Base-by-base conservation (phyloP, 176 grass and related monocot species). In the Calamus simplicifolius region DNA sequence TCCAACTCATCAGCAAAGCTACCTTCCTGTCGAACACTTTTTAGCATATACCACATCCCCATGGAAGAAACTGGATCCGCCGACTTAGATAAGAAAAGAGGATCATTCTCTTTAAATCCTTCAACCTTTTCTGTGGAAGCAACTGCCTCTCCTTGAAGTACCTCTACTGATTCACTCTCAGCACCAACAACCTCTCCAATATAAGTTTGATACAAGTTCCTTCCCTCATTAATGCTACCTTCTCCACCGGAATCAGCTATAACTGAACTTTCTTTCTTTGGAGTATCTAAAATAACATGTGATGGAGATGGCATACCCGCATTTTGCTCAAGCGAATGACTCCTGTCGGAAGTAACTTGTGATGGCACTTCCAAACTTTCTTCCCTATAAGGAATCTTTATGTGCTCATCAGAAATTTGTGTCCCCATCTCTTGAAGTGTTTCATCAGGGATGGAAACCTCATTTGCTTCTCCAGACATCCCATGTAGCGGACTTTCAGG, bases 1-100 rank as follows among this genome's bases (percentile, higher is more conserved):
- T 91, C 93, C 30, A 80, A 62, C 69, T 19, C 71, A 68, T 73
- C 63, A 58, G 56, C 55, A 62, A 63, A 50, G 13, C 50, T 61
- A 54, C 18, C 28, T 54, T 63, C 63, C 5, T 59, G 18, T 8
- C 60, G 6, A 55, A 12, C 59, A 26, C 43, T 50, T 3, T 13
- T 54, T 25, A 27, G 27, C n/a, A 55, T 48, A 73, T 58, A n/a
- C 17, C 18, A 63, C 12, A 25, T n/a, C 0, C 4, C 18, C 19
- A 26, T 54, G 51, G 56, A 70, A 29, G 38, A 52, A 51, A 58
- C 35, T 16, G 7, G 25, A 52, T 5, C 27, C 16, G 18, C 8
- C 16, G 18, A 43, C 18, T 52, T 18, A 13, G 18, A 38, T 14
- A 55, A 16, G 4, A 52, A 12, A 38, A 16, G 12, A 5, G 29